A percentile compares a stretch with the other conserved stretches of the same genome.
Conservation (phyloP, 1,139 yeast genomes). For the Martiniozyma asiatica region DNA sequence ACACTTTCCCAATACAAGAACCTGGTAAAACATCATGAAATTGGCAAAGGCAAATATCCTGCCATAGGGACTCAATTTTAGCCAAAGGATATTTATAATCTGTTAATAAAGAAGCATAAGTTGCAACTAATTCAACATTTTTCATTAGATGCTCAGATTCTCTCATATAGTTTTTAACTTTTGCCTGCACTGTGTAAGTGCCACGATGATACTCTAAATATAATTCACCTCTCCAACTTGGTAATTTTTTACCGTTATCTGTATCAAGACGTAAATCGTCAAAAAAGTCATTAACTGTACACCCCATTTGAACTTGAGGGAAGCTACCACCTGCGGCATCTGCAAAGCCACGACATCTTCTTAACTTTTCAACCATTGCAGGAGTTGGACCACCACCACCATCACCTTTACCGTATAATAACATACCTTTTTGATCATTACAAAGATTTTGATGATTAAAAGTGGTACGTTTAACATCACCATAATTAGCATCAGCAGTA, state of each 20-base stretch:
- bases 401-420: conserved; percentile 88
- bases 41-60: conserved; percentile 77
- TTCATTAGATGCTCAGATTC: conserved; percentile 66
- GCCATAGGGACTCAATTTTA: conserved; percentile 68
- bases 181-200: conserved; percentile 88
- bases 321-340: conserved; percentile 67
- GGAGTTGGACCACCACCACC: conserved; percentile 98
- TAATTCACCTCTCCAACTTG: conserved; percentile 87
- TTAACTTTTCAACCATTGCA: conserved; percentile 82
- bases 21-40: conserved; percentile 97
- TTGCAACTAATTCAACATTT: conserved; percentile 75
- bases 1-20: conserved; percentile 88
- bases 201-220: conserved; percentile 95
- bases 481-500: conserved; percentile 85
- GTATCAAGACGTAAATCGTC: conserved; percentile 53
- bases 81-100: conserved; percentile 59
- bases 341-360: conserved; percentile 81
- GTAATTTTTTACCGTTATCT: conserved; percentile 53
- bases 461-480: conserved; percentile 76
- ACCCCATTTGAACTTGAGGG: conserved; percentile 72
- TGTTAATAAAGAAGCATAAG: conserved; percentile 51
- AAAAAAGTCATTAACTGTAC: conserved; percentile 69
- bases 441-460: conserved; percentile 74
- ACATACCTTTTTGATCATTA: conserved; percentile 66
- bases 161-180: conserved; percentile 72